Base-by-base conservation (phyloP, 1,139 yeast species). In the Spathaspora sp. region DNA sequence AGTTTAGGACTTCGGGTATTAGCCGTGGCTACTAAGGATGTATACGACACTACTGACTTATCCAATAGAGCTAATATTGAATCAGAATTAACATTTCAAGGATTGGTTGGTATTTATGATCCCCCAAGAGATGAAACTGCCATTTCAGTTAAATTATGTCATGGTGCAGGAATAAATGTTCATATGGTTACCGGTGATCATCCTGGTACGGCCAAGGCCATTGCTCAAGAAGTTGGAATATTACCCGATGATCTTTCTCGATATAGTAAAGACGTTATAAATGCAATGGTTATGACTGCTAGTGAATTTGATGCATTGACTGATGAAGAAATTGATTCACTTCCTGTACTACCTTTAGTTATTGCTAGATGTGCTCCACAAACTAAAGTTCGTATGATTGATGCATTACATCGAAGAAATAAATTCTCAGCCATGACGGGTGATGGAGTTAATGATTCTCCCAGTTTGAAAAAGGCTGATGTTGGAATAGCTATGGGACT, bases 131-230 rank as follows among this genome's bases (percentile, higher is more conserved):
- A 74, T 7, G 93, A 86, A 68, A 80, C 90, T 16, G 82, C 84
- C 15, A 76, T 70, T 9, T 81, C 89, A 3, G 95, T 87, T 34
- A 76, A 76, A 54, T 65, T 70, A 53, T 86, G 93, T 60, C 91
- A 86, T 59, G 70, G 64, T 43, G 95, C 95, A 16, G 95, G 95
- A 46, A 84, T 87, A 55, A 82, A 83, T 56, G 95, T 87, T 41
- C 90, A 84, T 56, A 87, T 87, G 95, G 79, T 87, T 45, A 87
- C 95, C 20, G 95, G 95, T 54, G 95, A 87, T 60, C 93, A 86
- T 59, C 89, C 89, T 3, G 86, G 87, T 39, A 87, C 95, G 41
- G 95, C 95, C 18, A 72, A 76, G 47, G 90, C 93, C 2, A 86
- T 86, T 68, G 93, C 95, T 10, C 85, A 82, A 60, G 91, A 87